Conservation (phyloP, 495 filamentous ascomycete species). For the Neurospora pannonica region DNA sequence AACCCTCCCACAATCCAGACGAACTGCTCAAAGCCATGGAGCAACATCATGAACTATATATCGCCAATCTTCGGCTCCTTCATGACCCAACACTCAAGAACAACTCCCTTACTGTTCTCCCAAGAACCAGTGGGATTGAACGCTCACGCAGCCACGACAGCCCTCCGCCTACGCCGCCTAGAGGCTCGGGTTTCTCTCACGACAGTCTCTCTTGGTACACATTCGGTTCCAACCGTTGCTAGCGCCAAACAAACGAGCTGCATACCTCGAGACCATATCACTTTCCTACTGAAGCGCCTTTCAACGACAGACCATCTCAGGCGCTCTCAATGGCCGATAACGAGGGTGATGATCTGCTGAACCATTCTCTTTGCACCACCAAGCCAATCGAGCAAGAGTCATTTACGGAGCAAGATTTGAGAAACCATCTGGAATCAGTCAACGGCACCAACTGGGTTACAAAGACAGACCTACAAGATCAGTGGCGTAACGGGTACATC, state of each 20-base stretch:
- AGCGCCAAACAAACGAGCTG: conserved; percentile 21
- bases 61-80: conserved; percentile 22
- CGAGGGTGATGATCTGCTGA: not conserved
- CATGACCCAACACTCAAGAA: conserved; percentile 19
- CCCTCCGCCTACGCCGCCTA: conserved; percentile 5
- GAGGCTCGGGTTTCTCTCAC: conserved; percentile 9
- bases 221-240: not conserved
- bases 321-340: not conserved
- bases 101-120: not conserved
- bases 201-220: not conserved
- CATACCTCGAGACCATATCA: conserved; percentile 5
- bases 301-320: not conserved
- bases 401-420: not conserved
- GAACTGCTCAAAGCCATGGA: conserved; percentile 29
- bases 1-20: conserved; percentile 6
- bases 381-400: not conserved
- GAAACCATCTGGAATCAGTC: not conserved
- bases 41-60: conserved; percentile 25
- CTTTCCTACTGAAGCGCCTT: not conserved
- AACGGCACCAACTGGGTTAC: not conserved
- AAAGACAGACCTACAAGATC: not conserved
- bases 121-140: conserved; percentile 1
- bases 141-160: conserved; percentile 1
- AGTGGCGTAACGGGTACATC: not conserved
- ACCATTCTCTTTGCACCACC: not conserved